These are phyloP conservation scores for Jamesozyma gamospora DNA, from an alignment of 805 yeast genomes.

Conservation along the genomic window DNA sequence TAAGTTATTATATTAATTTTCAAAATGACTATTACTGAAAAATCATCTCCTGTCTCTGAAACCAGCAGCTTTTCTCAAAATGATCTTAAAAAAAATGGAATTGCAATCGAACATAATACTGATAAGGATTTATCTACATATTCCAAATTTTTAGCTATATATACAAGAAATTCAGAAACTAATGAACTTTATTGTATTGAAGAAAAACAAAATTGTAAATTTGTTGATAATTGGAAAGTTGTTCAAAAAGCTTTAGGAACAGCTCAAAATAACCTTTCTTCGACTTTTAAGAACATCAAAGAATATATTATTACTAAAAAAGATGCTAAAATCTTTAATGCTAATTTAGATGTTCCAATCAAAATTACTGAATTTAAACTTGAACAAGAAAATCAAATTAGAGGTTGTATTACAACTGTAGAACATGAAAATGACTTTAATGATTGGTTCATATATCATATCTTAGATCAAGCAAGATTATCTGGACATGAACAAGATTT, in stretches of 20 bases:
- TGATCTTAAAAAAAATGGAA: conserved; percentile 7
- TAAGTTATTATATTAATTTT: too few species aligned
- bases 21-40: conserved; percentile 12
- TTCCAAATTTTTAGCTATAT: conserved; percentile 32
- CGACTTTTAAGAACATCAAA: conserved; percentile 7
- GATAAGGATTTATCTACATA: conserved; percentile 28
- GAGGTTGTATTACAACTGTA: conserved; percentile 32
- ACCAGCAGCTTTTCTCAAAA: not conserved
- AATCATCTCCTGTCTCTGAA: conserved; percentile 2
- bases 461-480: conserved; percentile 30
- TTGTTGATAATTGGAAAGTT: conserved; percentile 24
- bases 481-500: conserved; percentile 14
- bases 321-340: conserved; percentile 14
- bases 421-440: conserved; percentile 25
- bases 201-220: conserved; percentile 27
- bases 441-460: conserved; percentile 32
- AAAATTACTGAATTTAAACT: conserved; percentile 28
- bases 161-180: conserved; percentile 23
- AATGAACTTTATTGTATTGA: conserved; percentile 19
- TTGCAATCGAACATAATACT: conserved; percentile 12
- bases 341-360: conserved; percentile 14
- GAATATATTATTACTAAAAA: conserved; percentile 14
- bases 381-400: conserved; percentile 26
- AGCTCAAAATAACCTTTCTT: conserved; percentile 4
- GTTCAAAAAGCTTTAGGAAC: conserved; percentile 8